These are phyloP conservation scores for Aureoboletus auriporus DNA, from an alignment of 768 basidiomycete species.

Conservation along the genomic window DNA sequence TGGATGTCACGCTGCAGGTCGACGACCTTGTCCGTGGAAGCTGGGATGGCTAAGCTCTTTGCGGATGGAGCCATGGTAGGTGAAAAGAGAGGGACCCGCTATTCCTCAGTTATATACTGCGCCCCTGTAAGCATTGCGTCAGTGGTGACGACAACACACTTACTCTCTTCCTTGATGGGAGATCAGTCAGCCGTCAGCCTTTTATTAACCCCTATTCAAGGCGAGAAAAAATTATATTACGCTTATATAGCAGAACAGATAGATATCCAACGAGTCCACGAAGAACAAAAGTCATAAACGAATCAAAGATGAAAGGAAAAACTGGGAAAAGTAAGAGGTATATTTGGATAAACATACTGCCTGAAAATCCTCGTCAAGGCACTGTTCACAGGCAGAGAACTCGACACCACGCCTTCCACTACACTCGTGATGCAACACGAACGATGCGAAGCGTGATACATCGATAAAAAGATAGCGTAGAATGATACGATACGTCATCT, in stretches of 20 bases:
- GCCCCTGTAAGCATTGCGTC: conserved; percentile 21
- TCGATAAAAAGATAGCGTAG: conserved; percentile 41
- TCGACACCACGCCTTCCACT: conserved; percentile 66
- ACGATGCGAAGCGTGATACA: conserved; percentile 67
- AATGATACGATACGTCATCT: conserved; percentile 31
- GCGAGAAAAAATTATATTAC: conserved; percentile 7
- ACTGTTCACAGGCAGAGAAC: conserved; percentile 26
- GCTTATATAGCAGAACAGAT: conserved; percentile 7
- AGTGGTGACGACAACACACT: conserved; percentile 14
- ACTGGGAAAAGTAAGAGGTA: conserved; percentile 3
- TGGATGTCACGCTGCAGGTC: conserved; percentile 27
- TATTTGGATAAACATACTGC: conserved; percentile 14
- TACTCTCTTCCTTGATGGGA: too few relatives aligned
- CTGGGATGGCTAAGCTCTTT: conserved; percentile 7
- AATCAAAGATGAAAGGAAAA: neutral
- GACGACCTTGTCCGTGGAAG: conserved; percentile 16
- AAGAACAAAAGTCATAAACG: conserved; percentile 2
- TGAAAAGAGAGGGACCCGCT: neutral
- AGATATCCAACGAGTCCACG: conserved; percentile 12
- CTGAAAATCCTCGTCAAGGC: conserved; percentile 24
- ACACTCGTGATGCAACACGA: conserved; percentile 48
- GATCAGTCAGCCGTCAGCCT: too few relatives aligned
- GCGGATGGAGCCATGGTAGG: conserved; percentile 11
- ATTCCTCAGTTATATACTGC: neutral
- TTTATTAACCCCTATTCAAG: too few relatives aligned